Base-by-base conservation (phyloP, 192 early-diverging fungal species). In the Lobosporangium transversale region DNA sequence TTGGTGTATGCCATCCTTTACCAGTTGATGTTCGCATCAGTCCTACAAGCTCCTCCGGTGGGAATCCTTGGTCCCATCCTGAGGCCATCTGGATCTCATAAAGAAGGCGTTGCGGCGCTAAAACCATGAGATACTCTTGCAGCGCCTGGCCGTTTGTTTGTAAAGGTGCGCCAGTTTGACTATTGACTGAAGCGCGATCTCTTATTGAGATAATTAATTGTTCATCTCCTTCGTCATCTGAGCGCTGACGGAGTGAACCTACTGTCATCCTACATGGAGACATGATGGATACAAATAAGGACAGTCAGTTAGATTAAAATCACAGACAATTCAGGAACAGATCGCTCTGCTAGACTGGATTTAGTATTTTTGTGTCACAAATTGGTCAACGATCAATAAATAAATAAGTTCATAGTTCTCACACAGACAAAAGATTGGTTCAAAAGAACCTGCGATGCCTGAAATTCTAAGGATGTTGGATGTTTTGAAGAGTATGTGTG, bases 1-100 rank as follows among this genome's bases (percentile, higher is more conserved):
- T 83, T 53, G 66, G 44, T 3, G 84, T 83, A 35, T 85, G 82
- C 84, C 84, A 85, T 45, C 84, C 84, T 57, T 81, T 83, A 17
- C 69, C 69, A 40, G 58, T 50, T 2, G 55, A 68, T 51, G 43
- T 68, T 29, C 66, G 68, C 73, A 76, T 68, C 53, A 67, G 37
- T 3, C 67, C 75, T 26, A 83, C 63, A 12, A 85, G 54, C 27
- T 81, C 71, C 21, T 81, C 78, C 30, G 84, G 80, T 3, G 76
- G 66, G 60, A 68, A 80, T 35, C 78, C 74, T 20, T 70, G 62
- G 40, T 82, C 83, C 80, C 79, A 82, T 45, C 70, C 70, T 24
- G 80, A 74, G 9, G 66, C 80, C 63, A 75, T 75, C 31, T 75
- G 71, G 45, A 75, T 75, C 45, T 75, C 71, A 48, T 75, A 75